Percentiles rank a stretch among this genome's conserved stretches.
These are phyloP conservation scores for Lomentospora prolificans DNA, from an alignment of 2,329 filamentous ascomycete genomes.

Conservation along the genomic window DNA sequence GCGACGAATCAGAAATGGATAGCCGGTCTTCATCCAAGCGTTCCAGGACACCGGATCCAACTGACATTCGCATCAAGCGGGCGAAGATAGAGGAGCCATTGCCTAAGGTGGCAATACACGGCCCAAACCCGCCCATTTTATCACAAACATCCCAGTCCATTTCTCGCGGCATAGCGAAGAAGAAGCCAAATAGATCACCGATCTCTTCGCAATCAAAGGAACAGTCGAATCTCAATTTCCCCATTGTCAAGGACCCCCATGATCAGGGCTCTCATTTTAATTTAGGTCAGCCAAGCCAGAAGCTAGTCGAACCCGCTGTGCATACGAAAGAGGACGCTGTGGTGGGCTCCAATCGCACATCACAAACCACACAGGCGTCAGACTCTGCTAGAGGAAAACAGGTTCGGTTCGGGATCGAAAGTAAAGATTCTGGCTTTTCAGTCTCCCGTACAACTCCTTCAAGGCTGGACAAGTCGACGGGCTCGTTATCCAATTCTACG, in stretches of 20 bases:
- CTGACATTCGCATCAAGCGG: not conserved
- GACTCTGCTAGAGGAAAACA: not conserved
- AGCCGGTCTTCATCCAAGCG: not conserved
- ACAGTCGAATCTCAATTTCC: slow-evolving; percentile 47
- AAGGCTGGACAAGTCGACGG: not conserved
- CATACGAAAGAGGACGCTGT: not conserved
- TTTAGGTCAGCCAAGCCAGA: slow-evolving; percentile 52
- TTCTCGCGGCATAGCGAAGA: not conserved
- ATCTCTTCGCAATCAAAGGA: slow-evolving; percentile 1
- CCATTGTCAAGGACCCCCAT: slow-evolving; percentile 67
- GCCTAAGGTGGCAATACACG: not conserved
- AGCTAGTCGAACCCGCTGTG: not conserved
- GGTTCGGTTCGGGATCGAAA: not conserved
- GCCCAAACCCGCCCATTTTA: not conserved
- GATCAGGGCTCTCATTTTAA: slow-evolving; percentile 53
- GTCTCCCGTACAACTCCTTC: not conserved
- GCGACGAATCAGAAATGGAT: not conserved
- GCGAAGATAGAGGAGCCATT: slow-evolving; percentile 2
- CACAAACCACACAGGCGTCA: not conserved
- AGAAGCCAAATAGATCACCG: not conserved
- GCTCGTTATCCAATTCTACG: not conserved
- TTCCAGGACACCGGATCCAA: slow-evolving; percentile 1
- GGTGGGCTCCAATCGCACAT: no score
- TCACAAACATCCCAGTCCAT: not conserved
- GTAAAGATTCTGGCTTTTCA: not conserved